Evolutionary conservation across 257 asterid genomes (phyloP).

Genomic region (Primulina tabacum): DNA sequence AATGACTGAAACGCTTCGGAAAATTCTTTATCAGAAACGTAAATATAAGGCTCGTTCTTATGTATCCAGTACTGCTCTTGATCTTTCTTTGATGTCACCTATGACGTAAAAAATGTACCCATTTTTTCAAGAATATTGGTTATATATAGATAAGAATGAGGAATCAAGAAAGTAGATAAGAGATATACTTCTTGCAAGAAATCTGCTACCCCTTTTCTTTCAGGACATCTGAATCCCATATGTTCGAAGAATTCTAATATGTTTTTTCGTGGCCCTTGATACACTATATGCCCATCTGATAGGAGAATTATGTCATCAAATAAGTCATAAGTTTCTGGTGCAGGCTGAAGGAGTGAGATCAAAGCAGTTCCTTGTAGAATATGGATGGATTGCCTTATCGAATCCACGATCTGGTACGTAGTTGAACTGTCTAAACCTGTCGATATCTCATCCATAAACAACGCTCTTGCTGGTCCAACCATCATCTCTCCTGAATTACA

Average conservation of each 20-base stretch:
- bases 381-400: slow-evolving; percentile 72
- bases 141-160: background rate
- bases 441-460: slow-evolving; percentile 95
- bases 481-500: slow-evolving; percentile 70
- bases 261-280: slow-evolving; percentile 81
- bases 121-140: background rate
- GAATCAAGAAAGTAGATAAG: slow-evolving; percentile 7
- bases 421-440: slow-evolving; percentile 93
- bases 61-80: slow-evolving; percentile 79
- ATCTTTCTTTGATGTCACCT: slow-evolving; percentile 90
- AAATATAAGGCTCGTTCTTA: slow-evolving; percentile 52
- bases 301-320: slow-evolving; percentile 80
- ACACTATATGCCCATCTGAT: slow-evolving; percentile 75
- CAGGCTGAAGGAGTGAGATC: slow-evolving; percentile 86
- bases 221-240: slow-evolving; percentile 84
- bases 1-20: slow-evolving; percentile 76
- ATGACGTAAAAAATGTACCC: slow-evolving; percentile 1
- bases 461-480: slow-evolving; percentile 87
- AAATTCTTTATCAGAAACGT: slow-evolving; percentile 53
- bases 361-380: slow-evolving; percentile 77
- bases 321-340: slow-evolving; percentile 78
- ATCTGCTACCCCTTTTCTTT: slow-evolving; percentile 90
- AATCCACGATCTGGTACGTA: slow-evolving; percentile 74
- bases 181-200: slow-evolving; percentile 78
- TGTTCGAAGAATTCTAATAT: slow-evolving; percentile 68